Percentiles rank a stretch among this genome's conserved stretches.
phyloP scores from a whole-genome alignment of 208 protist species.

The Crithidia acanthocephali region DNA sequence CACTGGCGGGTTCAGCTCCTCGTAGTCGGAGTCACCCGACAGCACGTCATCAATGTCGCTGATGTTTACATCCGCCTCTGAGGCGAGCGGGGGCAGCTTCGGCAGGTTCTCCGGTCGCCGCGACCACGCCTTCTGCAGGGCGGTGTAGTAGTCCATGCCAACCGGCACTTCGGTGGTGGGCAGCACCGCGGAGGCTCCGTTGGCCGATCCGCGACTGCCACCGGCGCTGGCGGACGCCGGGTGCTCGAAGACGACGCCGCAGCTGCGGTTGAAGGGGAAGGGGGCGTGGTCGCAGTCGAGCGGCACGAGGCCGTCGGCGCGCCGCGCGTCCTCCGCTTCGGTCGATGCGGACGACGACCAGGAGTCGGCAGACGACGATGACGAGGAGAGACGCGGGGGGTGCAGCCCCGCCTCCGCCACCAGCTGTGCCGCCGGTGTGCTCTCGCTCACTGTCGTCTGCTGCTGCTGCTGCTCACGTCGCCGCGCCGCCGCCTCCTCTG shows the following conservation, averaged over 20 bases:
- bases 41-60: conserved; percentile 32
- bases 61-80: conserved; percentile 30
- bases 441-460: not conserved
- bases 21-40: conserved; percentile 27
- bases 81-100: conserved; percentile 30
- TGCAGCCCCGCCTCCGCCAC: conserved; percentile 14
- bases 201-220: not conserved
- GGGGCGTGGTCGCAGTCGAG: conserved; percentile 31
- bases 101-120: conserved; percentile 24
- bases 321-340: conserved; percentile 13
- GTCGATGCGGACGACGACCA: conserved; percentile 11
- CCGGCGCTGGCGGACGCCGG: not conserved
- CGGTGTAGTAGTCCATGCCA: conserved; percentile 32
- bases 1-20: conserved; percentile 57
- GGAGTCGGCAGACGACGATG: not conserved
- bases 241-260: conserved; percentile 27
- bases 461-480: not conserved
- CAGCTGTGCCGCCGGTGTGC: not conserved
- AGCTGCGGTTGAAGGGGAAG: conserved; percentile 35
- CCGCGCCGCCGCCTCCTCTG: conserved; percentile 4
- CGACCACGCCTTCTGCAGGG: conserved; percentile 36
- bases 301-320: conserved; percentile 28
- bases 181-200: not conserved
- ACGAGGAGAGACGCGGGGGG: conserved; percentile 8
- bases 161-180: conserved; percentile 23